Percentiles rank a stretch among this genome's conserved stretches.
phyloP scores from a whole-genome alignment of 192 early-diverging fungal genomes.

The Lunasporangiospora selenospora region DNA sequence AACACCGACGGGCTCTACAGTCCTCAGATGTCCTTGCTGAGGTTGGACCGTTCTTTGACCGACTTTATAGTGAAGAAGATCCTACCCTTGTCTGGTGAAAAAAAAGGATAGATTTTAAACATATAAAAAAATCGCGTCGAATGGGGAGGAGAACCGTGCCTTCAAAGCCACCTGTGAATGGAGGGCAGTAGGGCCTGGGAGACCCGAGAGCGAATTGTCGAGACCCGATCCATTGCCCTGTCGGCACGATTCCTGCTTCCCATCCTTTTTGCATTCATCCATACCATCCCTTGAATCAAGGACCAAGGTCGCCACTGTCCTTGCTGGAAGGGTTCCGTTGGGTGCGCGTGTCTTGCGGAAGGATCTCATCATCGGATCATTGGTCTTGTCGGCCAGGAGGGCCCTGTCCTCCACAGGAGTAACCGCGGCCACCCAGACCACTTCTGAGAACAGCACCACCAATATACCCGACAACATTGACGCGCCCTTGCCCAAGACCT shows the following conservation, averaged over 20 bases:
- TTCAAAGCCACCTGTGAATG: too few species aligned
- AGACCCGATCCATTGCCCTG: too few species aligned
- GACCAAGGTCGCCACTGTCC: slow-evolving; percentile 4
- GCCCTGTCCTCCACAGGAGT: slow-evolving; percentile 1
- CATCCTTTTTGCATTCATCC: too few species aligned
- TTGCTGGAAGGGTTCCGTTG: neutral
- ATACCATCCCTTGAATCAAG: too few species aligned
- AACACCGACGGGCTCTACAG: slow-evolving; percentile 64
- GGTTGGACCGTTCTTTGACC: slow-evolving; percentile 55
- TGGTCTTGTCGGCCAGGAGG: slow-evolving; percentile 1
- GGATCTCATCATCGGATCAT: slow-evolving; percentile 3
- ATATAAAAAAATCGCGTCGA: too few species aligned
- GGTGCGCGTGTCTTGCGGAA: slow-evolving; percentile 7
- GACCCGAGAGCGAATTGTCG: too few species aligned
- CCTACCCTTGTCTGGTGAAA: too few species aligned
- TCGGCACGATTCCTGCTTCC: too few species aligned
- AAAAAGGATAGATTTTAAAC: too few species aligned
- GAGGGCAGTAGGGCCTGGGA: too few species aligned
- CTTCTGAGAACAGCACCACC: neutral
- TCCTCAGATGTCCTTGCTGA: slow-evolving; percentile 68
- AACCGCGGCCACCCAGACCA: neutral
- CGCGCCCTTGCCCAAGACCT: slow-evolving; percentile 16
- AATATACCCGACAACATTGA: slow-evolving; percentile 28
- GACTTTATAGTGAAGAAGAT: too few species aligned
- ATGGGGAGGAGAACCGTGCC: too few species aligned